These are phyloP conservation scores for Ogataea nitratoaversa DNA, from an alignment of 805 yeast genomes.

Conservation along the genomic window DNA sequence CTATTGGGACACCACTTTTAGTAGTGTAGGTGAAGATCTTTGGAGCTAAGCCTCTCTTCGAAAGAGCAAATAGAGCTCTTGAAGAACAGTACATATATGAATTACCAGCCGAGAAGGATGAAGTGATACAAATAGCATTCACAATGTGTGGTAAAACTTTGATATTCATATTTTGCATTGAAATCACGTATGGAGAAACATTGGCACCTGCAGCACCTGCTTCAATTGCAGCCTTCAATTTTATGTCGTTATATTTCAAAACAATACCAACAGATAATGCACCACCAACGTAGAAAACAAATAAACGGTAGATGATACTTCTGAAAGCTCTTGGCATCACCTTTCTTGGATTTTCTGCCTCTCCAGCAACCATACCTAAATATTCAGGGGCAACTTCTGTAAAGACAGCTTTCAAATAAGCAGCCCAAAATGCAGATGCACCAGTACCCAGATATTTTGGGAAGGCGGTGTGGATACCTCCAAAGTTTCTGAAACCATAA, in stretches of 20 bases:
- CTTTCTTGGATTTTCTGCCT: conserved; percentile 54
- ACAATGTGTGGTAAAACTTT: conserved; percentile 70
- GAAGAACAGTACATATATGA: conserved; percentile 74
- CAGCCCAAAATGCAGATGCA: conserved; percentile 61
- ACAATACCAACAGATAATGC: conserved; percentile 76
- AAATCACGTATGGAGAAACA: conserved; percentile 78
- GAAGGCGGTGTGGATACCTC: conserved; percentile 37
- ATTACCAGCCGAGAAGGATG: conserved; percentile 83
- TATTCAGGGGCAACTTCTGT: conserved; percentile 82
- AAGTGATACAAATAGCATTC: conserved; percentile 68
- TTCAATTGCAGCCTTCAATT: conserved; percentile 51
- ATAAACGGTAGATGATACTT: conserved; percentile 65
- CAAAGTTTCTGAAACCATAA: conserved; percentile 26
- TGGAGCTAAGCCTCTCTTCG: conserved; percentile 73
- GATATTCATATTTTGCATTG: conserved; percentile 68
- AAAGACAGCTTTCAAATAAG: conserved; percentile 67
- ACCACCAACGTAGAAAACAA: conserved; percentile 67
- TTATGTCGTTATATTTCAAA: conserved; percentile 65
- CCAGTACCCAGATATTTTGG: conserved; percentile 54
- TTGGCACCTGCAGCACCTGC: conserved; percentile 71
- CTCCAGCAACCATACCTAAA: conserved; percentile 82
- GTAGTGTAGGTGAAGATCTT: conserved; percentile 56
- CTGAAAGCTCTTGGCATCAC: conserved; percentile 76
- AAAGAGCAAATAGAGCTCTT: conserved; percentile 62
- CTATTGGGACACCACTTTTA: conserved; percentile 51